Base-by-base conservation (phyloP, 2,329 filamentous ascomycete genomes). In the Fusarium sp. region DNA sequence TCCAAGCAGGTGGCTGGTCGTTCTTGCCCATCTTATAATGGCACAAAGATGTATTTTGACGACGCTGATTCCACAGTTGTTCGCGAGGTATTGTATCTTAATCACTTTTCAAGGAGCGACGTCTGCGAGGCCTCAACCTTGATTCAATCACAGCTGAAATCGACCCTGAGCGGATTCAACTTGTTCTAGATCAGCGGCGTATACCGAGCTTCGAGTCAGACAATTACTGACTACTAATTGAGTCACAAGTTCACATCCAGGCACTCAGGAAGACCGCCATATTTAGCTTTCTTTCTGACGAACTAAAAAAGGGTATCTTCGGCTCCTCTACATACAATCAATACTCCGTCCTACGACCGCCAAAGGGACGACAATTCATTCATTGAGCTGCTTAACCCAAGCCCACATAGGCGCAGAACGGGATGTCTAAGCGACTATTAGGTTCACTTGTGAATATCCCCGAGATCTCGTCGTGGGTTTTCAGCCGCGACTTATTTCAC, bases 41-140 rank as follows among this genome's bases (percentile, higher is more conserved):
- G 45, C 61, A 60, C 48, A 27, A 44, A 29, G 41, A 42, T 41
- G n/a, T 33, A 44, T 29, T 57, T 63, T 41, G 52, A 69, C 55
- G 52, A 60, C 62, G 29, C 60, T 54, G 63, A 66, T 74, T 38
- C 49, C 49, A 33, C 19, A 29, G 49, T 49, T 48, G 46, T 52
- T 31, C 29, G 10, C 18, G 21, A 46, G n/a, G 14, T 52, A 55
- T 60, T 45, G 46, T 19, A 44, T 33, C 46, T 39, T n/a, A 25
- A 45, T 19, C 41, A 41, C 16, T 19, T 37, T 57, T 41, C 52
- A 63, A 67, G 61, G 64, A 73, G 61, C 46, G 25, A 54, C 27
- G 57, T 23, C 39, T 46, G 35, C 33, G 18, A 59, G 25, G 23
- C 55, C 56, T 60, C 29, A 56, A 45, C 29, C 58, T 55, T 37